These are phyloP conservation scores for Cercophora scortea DNA, from an alignment of 495 filamentous ascomycete species.

Conservation along the genomic window DNA sequence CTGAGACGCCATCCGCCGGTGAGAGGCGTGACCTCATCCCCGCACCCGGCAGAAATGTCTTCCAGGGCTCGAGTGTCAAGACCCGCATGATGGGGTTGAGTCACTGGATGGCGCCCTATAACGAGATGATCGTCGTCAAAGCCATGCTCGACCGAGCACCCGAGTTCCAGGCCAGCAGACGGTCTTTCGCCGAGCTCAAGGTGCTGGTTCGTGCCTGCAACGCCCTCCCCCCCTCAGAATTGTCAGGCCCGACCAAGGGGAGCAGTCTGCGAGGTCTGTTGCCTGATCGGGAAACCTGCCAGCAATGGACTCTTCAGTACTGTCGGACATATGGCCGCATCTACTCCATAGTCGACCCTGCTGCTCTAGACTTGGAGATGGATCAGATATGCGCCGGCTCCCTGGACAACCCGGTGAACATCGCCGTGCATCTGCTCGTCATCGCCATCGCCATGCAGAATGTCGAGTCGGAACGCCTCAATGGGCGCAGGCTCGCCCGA, in stretches of 20 bases:
- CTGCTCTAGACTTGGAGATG: constrained; percentile 2
- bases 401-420: constrained; percentile 6
- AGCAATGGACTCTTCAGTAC: constrained; percentile 7
- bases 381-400: constrained; percentile 5
- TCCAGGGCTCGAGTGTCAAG: not conserved
- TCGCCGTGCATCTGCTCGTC: constrained; percentile 9
- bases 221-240: not conserved
- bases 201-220: constrained; percentile 2
- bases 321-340: constrained; percentile 9
- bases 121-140: constrained; percentile 12
- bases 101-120: constrained; percentile 17
- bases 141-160: constrained; percentile 12
- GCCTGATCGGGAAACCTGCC: constrained; percentile 8
- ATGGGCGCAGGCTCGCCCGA: constrained; percentile 6
- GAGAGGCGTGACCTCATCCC: too few species aligned
- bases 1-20: too few species aligned
- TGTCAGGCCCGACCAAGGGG: not conserved
- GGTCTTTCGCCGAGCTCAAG: constrained; percentile 13
- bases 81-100: constrained; percentile 15
- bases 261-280: constrained; percentile 6
- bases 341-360: constrained; percentile 12
- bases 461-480: constrained; percentile 6
- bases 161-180: constrained; percentile 7
- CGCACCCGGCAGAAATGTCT: not conserved
- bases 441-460: constrained; percentile 14